Percentiles rank a stretch among this genome's conserved stretches.
phyloP scores from a whole-genome alignment of 257 asterid genomes.

The Solanum arcanum region DNA sequence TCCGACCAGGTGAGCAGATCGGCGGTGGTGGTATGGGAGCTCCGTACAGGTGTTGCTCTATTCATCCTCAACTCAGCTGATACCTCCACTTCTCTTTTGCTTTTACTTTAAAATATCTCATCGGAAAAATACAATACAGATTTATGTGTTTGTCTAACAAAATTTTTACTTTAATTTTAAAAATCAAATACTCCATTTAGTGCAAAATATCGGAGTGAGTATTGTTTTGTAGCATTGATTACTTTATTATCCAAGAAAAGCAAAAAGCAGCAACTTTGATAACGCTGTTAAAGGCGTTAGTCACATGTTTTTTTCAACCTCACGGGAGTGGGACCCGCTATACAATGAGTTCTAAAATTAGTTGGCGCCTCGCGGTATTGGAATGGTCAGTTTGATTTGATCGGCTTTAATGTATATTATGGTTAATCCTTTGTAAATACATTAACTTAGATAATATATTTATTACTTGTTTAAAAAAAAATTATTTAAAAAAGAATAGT shows the following conservation, averaged over 20 bases:
- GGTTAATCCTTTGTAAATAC: neutral
- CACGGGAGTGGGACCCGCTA: neutral
- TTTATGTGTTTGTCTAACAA: neutral
- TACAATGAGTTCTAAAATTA: neutral
- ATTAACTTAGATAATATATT: too few species aligned
- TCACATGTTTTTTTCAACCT: neutral
- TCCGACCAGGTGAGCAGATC: conserved; percentile 75
- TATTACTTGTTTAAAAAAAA: too few species aligned
- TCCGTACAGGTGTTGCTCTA: conserved; percentile 42
- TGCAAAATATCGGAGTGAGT: neutral
- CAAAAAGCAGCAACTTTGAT: neutral
- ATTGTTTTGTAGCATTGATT: neutral
- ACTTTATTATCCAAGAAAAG: neutral
- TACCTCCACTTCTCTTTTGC: neutral
- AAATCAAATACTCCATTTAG: neutral
- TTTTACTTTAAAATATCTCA: neutral
- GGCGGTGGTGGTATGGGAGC: conserved; percentile 53
- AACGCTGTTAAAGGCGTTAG: neutral
- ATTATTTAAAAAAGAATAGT: too few species aligned
- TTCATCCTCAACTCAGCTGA: neutral
- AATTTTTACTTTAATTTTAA: neutral
- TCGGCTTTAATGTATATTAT: too few species aligned
- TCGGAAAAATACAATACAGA: neutral
- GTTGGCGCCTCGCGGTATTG: too few species aligned
- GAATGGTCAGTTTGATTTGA: neutral